These are phyloP conservation scores for Geotrichum citri-aurantii DNA, from an alignment of 1,139 yeast genomes.

Conservation along the genomic window DNA sequence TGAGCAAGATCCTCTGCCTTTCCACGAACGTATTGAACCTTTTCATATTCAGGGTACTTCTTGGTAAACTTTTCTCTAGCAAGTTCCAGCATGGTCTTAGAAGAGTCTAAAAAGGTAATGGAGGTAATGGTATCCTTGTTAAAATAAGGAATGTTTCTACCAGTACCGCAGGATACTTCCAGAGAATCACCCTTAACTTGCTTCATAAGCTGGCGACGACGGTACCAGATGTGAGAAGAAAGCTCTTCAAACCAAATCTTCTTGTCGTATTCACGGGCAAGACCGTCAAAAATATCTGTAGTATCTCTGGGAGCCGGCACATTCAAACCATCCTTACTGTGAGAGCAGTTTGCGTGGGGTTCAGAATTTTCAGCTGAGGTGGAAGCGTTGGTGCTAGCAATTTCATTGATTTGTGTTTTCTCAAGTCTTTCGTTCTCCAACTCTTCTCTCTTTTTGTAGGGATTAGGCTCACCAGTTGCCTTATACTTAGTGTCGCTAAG, in stretches of 20 bases:
- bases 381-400: slow-evolving; percentile 9
- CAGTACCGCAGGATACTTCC: slow-evolving; percentile 95
- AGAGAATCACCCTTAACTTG: slow-evolving; percentile 81
- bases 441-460: slow-evolving; percentile 28
- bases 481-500: slow-evolving; percentile 35
- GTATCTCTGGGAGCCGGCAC: slow-evolving; percentile 68
- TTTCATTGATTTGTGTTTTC: slow-evolving; percentile 15
- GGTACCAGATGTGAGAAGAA: slow-evolving; percentile 71
- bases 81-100: slow-evolving; percentile 78
- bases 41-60: slow-evolving; percentile 56
- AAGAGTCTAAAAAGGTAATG: slow-evolving; percentile 79
- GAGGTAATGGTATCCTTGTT: slow-evolving; percentile 56
- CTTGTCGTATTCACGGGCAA: slow-evolving; percentile 76
- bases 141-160: slow-evolving; percentile 78
- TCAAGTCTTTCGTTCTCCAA: slow-evolving; percentile 21
- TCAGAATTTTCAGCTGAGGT: neutral
- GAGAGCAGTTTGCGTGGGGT: neutral
- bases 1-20: slow-evolving; percentile 75
- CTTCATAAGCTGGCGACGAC: slow-evolving; percentile 78
- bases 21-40: slow-evolving; percentile 86
- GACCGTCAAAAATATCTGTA: slow-evolving; percentile 69
- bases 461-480: slow-evolving; percentile 35
- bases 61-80: slow-evolving; percentile 68
- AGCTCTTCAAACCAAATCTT: slow-evolving; percentile 85
- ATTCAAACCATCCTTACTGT: slow-evolving; percentile 8